Conservation (phyloP, 2,329 filamentous ascomycete genomes). For the Septoria petroselini region DNA sequence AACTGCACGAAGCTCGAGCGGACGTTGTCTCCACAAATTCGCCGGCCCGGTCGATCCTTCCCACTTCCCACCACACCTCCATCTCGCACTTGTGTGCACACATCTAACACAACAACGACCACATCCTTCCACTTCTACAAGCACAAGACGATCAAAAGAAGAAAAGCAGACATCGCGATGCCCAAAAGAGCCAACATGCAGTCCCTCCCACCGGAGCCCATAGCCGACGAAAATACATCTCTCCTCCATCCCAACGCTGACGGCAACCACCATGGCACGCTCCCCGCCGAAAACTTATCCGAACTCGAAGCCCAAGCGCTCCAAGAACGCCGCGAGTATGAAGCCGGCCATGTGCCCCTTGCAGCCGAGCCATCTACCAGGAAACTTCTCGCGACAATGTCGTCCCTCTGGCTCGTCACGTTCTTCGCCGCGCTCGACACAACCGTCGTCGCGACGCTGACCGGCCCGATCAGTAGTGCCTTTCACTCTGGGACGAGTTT, state of each 20-base stretch:
- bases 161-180: slow-evolving; percentile 1
- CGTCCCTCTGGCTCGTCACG: slow-evolving; percentile 52
- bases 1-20: not conserved
- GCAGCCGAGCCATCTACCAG: slow-evolving; percentile 47
- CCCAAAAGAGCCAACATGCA: slow-evolving; percentile 5
- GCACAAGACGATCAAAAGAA: not conserved
- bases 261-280: slow-evolving; percentile 2
- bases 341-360: slow-evolving; percentile 30
- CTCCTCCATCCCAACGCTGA: slow-evolving; percentile 9
- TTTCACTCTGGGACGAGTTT: slow-evolving; percentile 78
- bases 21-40: too few species aligned
- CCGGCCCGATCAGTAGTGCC: slow-evolving; percentile 76
- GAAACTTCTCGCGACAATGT: slow-evolving; percentile 50
- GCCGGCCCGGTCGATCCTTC: too few species aligned
- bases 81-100: too few species aligned
- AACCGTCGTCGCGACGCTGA: slow-evolving; percentile 81
- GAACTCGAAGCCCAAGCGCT: slow-evolving; percentile 33
- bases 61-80: too few species aligned
- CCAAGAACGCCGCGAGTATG: slow-evolving; percentile 37
- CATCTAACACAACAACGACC: too few species aligned
- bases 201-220: slow-evolving; percentile 11
- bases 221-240: slow-evolving; percentile 5
- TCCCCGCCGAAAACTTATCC: slow-evolving; percentile 11
- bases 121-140: not conserved
- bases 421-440: slow-evolving; percentile 64